phyloP scores from a whole-genome alignment of 345 rosid species.

The Conringia planisiliqua region DNA sequence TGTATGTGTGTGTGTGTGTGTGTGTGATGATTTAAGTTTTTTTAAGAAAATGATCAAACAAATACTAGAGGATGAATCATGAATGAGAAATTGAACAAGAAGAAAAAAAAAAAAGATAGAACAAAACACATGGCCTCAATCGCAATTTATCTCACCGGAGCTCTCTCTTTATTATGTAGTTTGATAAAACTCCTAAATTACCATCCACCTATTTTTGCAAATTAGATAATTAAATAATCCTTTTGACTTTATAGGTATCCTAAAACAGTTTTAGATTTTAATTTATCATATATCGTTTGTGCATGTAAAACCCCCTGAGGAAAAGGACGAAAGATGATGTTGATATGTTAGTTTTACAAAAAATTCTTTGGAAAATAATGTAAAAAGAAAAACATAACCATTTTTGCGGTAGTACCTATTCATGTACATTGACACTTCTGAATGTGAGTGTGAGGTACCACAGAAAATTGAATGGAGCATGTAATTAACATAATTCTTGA shows the following conservation, averaged over 20 bases:
- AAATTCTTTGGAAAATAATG: too few species aligned
- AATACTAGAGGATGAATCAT: neutral
- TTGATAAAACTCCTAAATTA: too few species aligned
- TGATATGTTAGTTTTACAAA: neutral
- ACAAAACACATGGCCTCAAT: neutral
- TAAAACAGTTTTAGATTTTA: neutral
- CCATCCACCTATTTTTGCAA: too few species aligned
- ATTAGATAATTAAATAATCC: neutral
- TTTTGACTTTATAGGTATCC: neutral
- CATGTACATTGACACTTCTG: neutral
- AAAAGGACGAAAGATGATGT: neutral
- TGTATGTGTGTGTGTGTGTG: neutral
- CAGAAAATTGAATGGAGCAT: neutral
- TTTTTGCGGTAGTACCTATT: neutral
- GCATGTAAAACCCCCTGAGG: neutral
- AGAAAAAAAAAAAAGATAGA: neutral
- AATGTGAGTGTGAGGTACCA: neutral
- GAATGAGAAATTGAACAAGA: neutral
- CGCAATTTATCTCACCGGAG: neutral
- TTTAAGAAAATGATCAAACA: neutral
- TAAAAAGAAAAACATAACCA: too few species aligned
- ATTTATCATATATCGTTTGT: too few species aligned
- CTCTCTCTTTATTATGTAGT: too few species aligned
- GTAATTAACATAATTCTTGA: neutral
- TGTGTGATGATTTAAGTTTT: neutral